Conservation (phyloP, 2,329 filamentous ascomycete genomes). For the Davidsoniella australis region DNA sequence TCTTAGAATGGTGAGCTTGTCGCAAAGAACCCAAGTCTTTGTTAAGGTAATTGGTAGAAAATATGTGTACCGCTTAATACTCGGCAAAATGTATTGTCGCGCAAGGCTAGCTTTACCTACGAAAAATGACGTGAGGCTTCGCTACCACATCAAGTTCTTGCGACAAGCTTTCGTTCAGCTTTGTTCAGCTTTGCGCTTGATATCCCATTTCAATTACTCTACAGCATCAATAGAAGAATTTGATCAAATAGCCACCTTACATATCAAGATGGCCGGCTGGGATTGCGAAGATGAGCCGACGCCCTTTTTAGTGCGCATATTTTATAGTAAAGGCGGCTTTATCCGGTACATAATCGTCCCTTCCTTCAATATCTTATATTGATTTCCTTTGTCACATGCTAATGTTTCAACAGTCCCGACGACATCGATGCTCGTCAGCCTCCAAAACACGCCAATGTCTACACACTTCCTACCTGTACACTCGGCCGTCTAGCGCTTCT, state of each 20-base stretch:
- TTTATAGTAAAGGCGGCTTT: conserved; percentile 59
- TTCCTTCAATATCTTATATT: not conserved
- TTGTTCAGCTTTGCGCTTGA: too few species aligned
- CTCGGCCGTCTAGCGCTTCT: conserved; percentile 67
- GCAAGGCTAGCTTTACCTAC: not conserved
- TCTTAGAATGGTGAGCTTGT: too few species aligned
- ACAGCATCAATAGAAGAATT: not conserved
- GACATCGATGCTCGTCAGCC: conserved; percentile 47
- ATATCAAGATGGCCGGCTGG: conserved; percentile 4
- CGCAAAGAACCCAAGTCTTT: too few species aligned
- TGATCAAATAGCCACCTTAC: not conserved
- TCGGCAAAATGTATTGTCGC: not conserved
- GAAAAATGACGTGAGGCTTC: not conserved
- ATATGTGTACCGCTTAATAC: not conserved
- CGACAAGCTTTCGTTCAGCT: too few species aligned
- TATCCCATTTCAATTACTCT: not conserved
- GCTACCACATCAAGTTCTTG: too few species aligned
- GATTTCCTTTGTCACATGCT: not conserved
- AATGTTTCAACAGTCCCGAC: conserved; percentile 35
- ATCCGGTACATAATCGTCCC: conserved; percentile 35
- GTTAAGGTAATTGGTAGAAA: too few species aligned
- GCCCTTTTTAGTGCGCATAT: conserved; percentile 73
- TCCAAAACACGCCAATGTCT: conserved; percentile 56
- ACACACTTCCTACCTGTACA: conserved; percentile 73
- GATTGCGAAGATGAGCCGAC: conserved; percentile 28